Conservation (phyloP, 2,329 filamentous ascomycete genomes). For the Arachnomyces sp. region DNA sequence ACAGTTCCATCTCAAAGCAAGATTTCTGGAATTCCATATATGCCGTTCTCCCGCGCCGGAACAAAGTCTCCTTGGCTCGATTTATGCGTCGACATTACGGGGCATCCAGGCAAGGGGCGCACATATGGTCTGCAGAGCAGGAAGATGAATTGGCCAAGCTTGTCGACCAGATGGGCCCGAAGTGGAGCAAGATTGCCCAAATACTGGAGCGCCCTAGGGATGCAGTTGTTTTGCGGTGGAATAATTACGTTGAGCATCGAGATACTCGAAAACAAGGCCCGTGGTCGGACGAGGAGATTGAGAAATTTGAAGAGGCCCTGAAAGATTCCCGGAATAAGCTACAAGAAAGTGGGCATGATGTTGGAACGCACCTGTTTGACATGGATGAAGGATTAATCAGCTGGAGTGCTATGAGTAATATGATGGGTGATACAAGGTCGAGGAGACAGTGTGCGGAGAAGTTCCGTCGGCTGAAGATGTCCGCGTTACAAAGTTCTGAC, state of each 20-base stretch:
- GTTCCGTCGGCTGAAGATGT: constrained; percentile 12
- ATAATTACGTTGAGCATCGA: constrained; percentile 32
- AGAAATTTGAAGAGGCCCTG: constrained; percentile 21
- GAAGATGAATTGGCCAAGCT: constrained; percentile 32
- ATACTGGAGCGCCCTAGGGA: constrained; percentile 31
- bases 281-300: constrained; percentile 30
- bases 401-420: constrained; percentile 17
- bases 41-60: constrained; percentile 27
- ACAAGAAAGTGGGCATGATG: constrained; percentile 11
- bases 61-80: constrained; percentile 30
- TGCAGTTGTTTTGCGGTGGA: constrained; percentile 36
- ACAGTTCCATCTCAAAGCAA: constrained; percentile 15
- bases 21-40: constrained; percentile 32
- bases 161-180: constrained; percentile 23
- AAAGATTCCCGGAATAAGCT: constrained; percentile 17
- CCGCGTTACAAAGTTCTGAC: not conserved
- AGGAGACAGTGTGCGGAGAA: constrained; percentile 18
- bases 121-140: constrained; percentile 33
- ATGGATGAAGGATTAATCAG: not conserved
- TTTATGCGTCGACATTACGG: constrained; percentile 38
- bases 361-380: constrained; percentile 27
- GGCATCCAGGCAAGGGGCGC: constrained; percentile 26
- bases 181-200: constrained; percentile 30
- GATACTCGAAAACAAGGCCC: constrained; percentile 26
- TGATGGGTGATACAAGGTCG: constrained; percentile 13